A percentile compares a stretch with the other conserved stretches of the same genome.
phyloP scores from a whole-genome alignment of 768 basidiomycete genomes.

The Boletus subcaerulescens region DNA sequence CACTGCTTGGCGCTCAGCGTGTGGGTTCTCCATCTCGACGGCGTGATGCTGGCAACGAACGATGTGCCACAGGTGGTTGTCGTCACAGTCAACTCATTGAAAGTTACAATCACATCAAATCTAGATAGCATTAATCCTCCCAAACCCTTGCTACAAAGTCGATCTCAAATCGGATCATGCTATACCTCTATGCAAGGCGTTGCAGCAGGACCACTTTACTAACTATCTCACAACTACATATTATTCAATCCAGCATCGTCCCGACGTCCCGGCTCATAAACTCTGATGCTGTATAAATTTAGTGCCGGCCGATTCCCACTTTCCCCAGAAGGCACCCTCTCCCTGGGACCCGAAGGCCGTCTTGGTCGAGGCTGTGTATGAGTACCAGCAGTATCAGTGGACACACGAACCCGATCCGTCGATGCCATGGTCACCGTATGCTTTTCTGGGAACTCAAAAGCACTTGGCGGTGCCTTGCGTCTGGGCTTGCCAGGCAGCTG shows the following conservation, averaged over 20 bases:
- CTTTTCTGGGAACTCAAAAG: constrained; percentile 23
- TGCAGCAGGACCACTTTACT: constrained; percentile 11
- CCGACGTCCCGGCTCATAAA: not conserved
- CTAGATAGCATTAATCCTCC: constrained; percentile 12
- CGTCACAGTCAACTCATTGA: not conserved
- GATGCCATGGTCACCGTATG: not conserved
- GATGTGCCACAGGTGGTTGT: not conserved
- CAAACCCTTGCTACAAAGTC: constrained; percentile 9
- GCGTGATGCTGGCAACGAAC: constrained; percentile 3
- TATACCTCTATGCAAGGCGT: constrained; percentile 10
- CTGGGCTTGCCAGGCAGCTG: constrained; percentile 21
- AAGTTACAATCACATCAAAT: not conserved
- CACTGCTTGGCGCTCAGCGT: constrained; percentile 88
- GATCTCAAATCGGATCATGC: not conserved
- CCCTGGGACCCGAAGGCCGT: constrained; percentile 34
- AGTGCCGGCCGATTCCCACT: constrained; percentile 17
- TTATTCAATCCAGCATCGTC: not conserved
- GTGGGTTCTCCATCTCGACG: constrained; percentile 84
- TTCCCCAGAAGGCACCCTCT: constrained; percentile 20
- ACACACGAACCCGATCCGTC: constrained; percentile 1
- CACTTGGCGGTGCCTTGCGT: constrained; percentile 15
- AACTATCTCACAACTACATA: not conserved
- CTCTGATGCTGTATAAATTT: constrained; percentile 17
- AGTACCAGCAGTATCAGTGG: not conserved
- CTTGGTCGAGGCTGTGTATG: constrained; percentile 22